Conservation (phyloP, 2,329 filamentous ascomycete genomes). For the Cryoendolithus antarcticus region DNA sequence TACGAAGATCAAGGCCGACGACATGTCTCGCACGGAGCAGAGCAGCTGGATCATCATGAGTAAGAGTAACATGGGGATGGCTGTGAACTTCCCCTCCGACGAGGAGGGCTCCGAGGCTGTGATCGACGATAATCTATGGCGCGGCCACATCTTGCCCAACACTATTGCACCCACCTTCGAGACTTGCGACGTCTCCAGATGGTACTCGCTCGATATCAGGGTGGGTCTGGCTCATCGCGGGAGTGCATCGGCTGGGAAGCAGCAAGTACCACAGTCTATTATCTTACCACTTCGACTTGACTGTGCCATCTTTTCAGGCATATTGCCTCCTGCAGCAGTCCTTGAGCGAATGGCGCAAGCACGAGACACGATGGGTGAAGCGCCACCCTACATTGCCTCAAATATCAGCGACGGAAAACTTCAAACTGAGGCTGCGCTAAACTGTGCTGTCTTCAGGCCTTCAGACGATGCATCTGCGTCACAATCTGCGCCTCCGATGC, state of each 20-base stretch:
- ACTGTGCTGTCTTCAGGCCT: no score
- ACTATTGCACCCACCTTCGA: slow-evolving; percentile 77
- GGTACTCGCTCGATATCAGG: slow-evolving; percentile 73
- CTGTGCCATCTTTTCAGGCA: slow-evolving; percentile 75
- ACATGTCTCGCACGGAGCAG: slow-evolving; percentile 56
- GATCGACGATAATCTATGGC: slow-evolving; percentile 58
- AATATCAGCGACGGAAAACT: no score
- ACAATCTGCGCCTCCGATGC: neutral
- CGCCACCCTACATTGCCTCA: no score
- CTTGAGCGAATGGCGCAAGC: slow-evolving; percentile 48
- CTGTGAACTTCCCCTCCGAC: slow-evolving; percentile 46
- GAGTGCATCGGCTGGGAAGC: slow-evolving; percentile 11
- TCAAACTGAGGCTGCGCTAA: no score
- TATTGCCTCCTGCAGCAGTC: slow-evolving; percentile 65
- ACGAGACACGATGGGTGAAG: slow-evolving; percentile 1
- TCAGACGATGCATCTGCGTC: no score
- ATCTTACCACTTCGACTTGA: slow-evolving; percentile 68
- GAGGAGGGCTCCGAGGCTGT: slow-evolving; percentile 40
- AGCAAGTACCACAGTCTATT: slow-evolving; percentile 46
- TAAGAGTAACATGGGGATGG: slow-evolving; percentile 57
- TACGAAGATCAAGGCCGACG: slow-evolving; percentile 68
- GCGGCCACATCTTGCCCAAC: slow-evolving; percentile 59
- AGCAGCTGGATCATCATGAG: slow-evolving; percentile 66
- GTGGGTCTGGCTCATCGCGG: slow-evolving; percentile 66
- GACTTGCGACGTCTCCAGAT: slow-evolving; percentile 74